Evolutionary conservation across 2,329 filamentous ascomycete genomes (phyloP).

Genomic region (Cladosporium velox): DNA sequence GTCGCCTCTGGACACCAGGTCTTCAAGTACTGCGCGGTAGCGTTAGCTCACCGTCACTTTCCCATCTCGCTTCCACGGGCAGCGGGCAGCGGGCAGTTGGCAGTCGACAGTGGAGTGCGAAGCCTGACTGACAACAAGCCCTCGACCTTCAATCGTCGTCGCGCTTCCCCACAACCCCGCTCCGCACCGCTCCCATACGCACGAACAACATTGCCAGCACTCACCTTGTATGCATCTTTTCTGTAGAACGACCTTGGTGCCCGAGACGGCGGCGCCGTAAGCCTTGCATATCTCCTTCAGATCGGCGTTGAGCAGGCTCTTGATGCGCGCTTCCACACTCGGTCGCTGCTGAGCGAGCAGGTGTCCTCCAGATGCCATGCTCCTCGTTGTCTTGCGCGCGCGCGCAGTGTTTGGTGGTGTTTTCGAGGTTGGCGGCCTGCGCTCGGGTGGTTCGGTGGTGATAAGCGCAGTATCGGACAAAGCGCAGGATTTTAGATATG

Average conservation of each 20-base stretch:
- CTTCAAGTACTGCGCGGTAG: conserved; percentile 40
- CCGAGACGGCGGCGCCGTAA: conserved; percentile 74
- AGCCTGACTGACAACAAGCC: neutral
- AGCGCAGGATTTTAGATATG: neutral
- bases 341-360: conserved; percentile 42
- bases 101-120: neutral
- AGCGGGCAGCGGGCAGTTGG: neutral
- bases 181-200: conserved; percentile 16
- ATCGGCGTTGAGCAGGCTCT: conserved; percentile 62
- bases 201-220: conserved; percentile 21
- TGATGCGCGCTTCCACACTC: conserved; percentile 39
- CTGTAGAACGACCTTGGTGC: conserved; percentile 83
- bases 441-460: neutral
- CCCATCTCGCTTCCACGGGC: neutral
- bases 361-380: conserved; percentile 39
- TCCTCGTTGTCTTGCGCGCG: conserved; percentile 12
- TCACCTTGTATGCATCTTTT: conserved; percentile 73
- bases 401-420: conserved; percentile 4
- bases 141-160: neutral
- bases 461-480: neutral
- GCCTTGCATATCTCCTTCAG: conserved; percentile 74
- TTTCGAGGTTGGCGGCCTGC: conserved; percentile 3
- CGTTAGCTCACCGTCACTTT: neutral
- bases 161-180: conserved; percentile 12
- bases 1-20: conserved; percentile 39